Base-by-base conservation (phyloP, 2,329 filamentous ascomycete species). In the Dactylellina sp. region DNA sequence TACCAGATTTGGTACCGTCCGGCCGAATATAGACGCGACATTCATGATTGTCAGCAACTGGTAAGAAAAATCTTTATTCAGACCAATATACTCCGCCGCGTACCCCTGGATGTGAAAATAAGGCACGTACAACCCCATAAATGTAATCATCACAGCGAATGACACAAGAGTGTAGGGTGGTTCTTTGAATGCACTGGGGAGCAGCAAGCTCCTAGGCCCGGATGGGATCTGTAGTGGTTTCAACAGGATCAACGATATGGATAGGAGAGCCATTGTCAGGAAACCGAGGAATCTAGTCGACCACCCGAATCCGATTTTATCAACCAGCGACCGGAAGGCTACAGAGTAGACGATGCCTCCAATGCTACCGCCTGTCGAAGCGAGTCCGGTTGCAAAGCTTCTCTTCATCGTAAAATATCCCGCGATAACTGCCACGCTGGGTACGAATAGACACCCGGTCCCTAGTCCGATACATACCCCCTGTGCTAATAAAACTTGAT, bases 391-490 rank as follows among this genome's bases (percentile, higher is more conserved):
- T 6, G 82, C 84, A 5, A 83, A 77, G 7, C 82, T 81, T 14
- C 81, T 79, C 62, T 80, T 80, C 44, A 76, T 80, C 7, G 75
- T 62, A 74, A 84, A 84, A 76, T 83, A 84, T 35, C 81, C 79
- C 0, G 80, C 77, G 2, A 84, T 77, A 39, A 84, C 77, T 7
- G 82, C 81, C 1, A 84, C 78, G 25, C 78, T 79, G 1, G 83
- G 83, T 0, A 82, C 64, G 52, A 83, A 84, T 2, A 83, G 50
- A 7, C 81, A 77, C 2, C 84, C 83, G 7, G 78, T 80, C 1
- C 84, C 85, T 0, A 88, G 57, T 0, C 87, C 87, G 75, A 85
- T 81, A 70, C 84, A 84, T 32, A 86, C 62, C 14, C 86, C 86
- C 78, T 88, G 86, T 0, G 84, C 81, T 11, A 88, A 80, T 39